Percentiles rank a stretch among this genome's conserved stretches.
Conservation (phyloP, 352 stramenopile genomes). For the Phytophthora constricta region DNA sequence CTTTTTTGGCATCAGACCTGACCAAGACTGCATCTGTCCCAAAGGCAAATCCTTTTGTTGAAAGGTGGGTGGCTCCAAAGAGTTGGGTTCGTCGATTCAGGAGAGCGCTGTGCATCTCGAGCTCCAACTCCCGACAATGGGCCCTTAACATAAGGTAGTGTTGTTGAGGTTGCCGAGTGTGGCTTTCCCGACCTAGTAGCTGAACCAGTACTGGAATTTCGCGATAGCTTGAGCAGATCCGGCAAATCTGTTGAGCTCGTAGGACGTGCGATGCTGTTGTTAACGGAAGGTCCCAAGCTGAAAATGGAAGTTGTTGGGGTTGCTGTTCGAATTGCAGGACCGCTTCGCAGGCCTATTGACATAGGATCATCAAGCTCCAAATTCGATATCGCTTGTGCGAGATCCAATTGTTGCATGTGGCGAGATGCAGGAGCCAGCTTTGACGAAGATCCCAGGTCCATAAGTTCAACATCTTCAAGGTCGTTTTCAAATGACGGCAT, state of each 20-base stretch:
- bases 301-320: constrained; percentile 72
- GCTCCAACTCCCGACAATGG: constrained; percentile 13
- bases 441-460: constrained; percentile 26
- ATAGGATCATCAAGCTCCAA: constrained; percentile 79
- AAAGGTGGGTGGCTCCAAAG: constrained; percentile 65
- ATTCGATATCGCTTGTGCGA: constrained; percentile 78
- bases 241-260: constrained; percentile 32
- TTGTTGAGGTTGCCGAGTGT: constrained; percentile 35
- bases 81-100: constrained; percentile 47
- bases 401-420: constrained; percentile 82
- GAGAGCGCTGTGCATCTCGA: constrained; percentile 26
- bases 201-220: constrained; percentile 33
- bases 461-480: constrained; percentile 34
- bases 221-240: constrained; percentile 35
- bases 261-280: constrained; percentile 30
- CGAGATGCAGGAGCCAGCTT: constrained; percentile 64
- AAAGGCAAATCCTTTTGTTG: constrained; percentile 35
- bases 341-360: constrained; percentile 60
- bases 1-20: constrained; percentile 25
- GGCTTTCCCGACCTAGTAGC: constrained; percentile 12
- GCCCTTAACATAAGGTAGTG: constrained; percentile 39
- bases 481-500: constrained; percentile 42
- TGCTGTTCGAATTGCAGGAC: constrained; percentile 37
- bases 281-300: constrained; percentile 53
- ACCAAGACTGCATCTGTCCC: constrained; percentile 18